These are phyloP conservation scores for Fistulifera pelliculosa DNA, from an alignment of 108 stramenopile genomes.

Conservation along the genomic window DNA sequence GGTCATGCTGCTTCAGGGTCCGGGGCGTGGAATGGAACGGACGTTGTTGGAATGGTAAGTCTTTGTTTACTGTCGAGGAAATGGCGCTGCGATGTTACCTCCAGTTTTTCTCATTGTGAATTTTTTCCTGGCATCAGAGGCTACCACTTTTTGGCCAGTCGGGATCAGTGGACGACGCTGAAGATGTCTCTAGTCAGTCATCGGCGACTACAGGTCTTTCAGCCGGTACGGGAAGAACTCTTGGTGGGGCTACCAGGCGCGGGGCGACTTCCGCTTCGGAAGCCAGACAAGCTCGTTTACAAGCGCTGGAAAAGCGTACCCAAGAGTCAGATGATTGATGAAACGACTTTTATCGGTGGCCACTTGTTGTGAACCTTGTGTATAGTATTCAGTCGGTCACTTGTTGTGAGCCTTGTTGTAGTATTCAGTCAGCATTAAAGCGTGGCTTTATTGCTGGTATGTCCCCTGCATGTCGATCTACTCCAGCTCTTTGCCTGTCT, in stretches of 20 bases:
- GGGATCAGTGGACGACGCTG: no score
- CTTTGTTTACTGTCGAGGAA: no score
- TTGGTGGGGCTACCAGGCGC: background rate
- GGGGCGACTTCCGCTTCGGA: slow-evolving; percentile 11
- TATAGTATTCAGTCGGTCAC: no score
- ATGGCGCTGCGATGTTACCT: no score
- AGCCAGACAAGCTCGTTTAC: slow-evolving; percentile 27
- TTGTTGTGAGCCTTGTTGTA: no score
- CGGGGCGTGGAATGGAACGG: slow-evolving; percentile 34
- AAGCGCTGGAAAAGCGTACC: slow-evolving; percentile 24
- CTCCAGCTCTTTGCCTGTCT: no score
- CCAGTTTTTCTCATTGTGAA: no score
- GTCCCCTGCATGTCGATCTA: no score
- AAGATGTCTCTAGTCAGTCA: background rate
- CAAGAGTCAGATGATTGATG: background rate
- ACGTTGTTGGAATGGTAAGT: slow-evolving; percentile 6
- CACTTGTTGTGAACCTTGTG: no score
- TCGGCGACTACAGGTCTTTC: background rate
- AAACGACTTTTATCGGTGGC: no score
- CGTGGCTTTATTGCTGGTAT: no score
- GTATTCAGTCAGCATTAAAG: no score
- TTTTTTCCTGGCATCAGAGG: background rate
- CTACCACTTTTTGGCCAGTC: slow-evolving; percentile 4
- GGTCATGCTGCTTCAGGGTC: slow-evolving; percentile 23
- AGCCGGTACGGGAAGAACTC: background rate